These are phyloP conservation scores for Hepatocystis sp. DNA, from an alignment of 169 alveolate genomes.

Conservation along the genomic window DNA sequence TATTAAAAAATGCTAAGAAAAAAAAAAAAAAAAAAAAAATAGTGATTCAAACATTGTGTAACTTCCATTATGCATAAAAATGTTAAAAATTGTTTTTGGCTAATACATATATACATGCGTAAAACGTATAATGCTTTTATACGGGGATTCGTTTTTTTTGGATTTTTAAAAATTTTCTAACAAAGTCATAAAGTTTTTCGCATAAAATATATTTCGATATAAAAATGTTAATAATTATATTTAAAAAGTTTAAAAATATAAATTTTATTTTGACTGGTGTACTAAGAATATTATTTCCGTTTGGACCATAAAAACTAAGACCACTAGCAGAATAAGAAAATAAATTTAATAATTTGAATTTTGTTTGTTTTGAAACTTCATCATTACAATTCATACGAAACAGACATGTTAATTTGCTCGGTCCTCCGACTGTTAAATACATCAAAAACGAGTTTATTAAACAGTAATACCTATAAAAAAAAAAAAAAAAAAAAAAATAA, in stretches of 20 bases:
- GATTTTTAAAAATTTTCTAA: constrained; percentile 42
- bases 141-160: constrained; percentile 48
- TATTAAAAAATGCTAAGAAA: no score
- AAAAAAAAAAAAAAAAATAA: constrained; percentile 2
- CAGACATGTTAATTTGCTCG: constrained; percentile 88
- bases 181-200: constrained; percentile 38
- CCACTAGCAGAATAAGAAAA: constrained; percentile 88
- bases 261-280: constrained; percentile 79
- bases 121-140: background rate
- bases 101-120: constrained; percentile 1
- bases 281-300: constrained; percentile 86
- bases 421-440: constrained; percentile 86
- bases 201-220: constrained; percentile 67
- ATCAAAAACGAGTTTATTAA: constrained; percentile 80
- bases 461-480: constrained; percentile 78
- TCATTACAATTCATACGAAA: constrained; percentile 92
- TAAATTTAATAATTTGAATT: constrained; percentile 84
- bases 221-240: constrained; percentile 33
- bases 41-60: no score
- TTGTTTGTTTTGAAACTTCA: constrained; percentile 83
- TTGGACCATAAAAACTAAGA: constrained; percentile 90
- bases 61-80: no score
- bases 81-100: no score
- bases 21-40: no score
- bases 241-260: constrained; percentile 3